These are phyloP conservation scores for Venturiaceae sp. DNA, from an alignment of 2,329 filamentous ascomycete species.

Conservation along the genomic window DNA sequence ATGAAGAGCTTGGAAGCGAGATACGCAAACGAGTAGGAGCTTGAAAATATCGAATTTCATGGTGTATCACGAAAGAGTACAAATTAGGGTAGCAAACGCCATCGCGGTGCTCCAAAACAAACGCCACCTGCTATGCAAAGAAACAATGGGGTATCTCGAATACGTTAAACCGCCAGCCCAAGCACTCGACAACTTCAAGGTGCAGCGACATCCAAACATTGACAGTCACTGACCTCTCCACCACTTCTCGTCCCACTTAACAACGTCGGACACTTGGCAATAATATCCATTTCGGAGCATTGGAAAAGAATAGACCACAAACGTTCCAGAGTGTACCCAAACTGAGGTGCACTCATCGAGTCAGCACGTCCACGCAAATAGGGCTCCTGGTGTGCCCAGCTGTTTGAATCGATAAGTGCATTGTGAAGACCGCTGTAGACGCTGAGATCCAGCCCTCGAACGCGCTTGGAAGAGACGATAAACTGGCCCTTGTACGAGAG, in stretches of 20 bases:
- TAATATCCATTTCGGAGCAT: conserved; percentile 17
- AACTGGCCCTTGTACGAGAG: conserved; percentile 40
- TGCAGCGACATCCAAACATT: conserved; percentile 53
- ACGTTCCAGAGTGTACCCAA: conserved; percentile 27
- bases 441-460: conserved; percentile 25
- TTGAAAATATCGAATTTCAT: no score
- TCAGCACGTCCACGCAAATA: conserved; percentile 14
- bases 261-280: conserved; percentile 15
- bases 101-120: no score
- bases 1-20: no score
- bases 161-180: neutral
- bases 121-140: neutral
- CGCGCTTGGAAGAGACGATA: conserved; percentile 32
- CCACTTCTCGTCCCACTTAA: conserved; percentile 14
- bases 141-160: neutral
- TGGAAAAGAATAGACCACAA: conserved; percentile 27
- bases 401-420: conserved; percentile 17
- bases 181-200: conserved; percentile 1
- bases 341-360: conserved; percentile 19
- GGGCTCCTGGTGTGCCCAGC: conserved; percentile 15
- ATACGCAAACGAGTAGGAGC: no score
- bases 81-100: no score
- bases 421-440: conserved; percentile 24
- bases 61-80: no score
- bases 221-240: conserved; percentile 69